Evolutionary conservation across 2,329 filamentous ascomycete species (phyloP), one percentile per base, ranked within the genome.

Genomic region (Neocatenulostroma microsporum): DNA sequence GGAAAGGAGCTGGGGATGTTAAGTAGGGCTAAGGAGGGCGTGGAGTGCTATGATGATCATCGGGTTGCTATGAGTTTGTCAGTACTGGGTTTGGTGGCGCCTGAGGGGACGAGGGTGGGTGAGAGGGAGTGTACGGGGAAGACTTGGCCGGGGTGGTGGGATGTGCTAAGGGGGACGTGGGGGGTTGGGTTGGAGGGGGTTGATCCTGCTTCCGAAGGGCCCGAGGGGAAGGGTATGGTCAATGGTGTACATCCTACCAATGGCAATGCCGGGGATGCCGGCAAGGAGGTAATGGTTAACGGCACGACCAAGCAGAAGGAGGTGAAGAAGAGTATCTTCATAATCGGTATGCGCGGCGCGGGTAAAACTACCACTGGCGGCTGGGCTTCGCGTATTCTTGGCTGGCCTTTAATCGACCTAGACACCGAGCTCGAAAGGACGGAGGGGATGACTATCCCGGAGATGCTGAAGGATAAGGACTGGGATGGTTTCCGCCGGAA

Each of bases 121-220:
- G 91, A 98, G 59, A 82, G 87, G 42, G 87, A 94, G 54, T 98
- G 91, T 58, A 84, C 86, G 3, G 88, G 84, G 26, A 98, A 98
- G 70, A 98, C 91, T 2, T 98, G 91, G 91, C 91, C 91, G 0
- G 91, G 89, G 8, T 98, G 91, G 86, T 98, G 91, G 91, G 91
- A 98, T 61, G 78, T 80, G 13, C 65, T 96, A 38, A 80, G 80
- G 15, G 78, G 83, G 48, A 74, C 77, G 11, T 98, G 95, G 67
- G 72, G 78, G 21, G 83, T 84, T 19, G 64, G 72, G 19, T 67
- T 96, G n/a, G 74, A 80, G 42, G 91, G 91, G 10, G 75, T 80
- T 23, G 86, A 93, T 49, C 47, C 56, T 10, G n/a, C 33, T n/a
- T n/a, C n/a, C n/a, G n/a, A n/a, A n/a, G n/a, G 23, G 8, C 10